phyloP scores from a whole-genome alignment of 176 grass and related monocot species.

The Calamus simplicifolius region DNA sequence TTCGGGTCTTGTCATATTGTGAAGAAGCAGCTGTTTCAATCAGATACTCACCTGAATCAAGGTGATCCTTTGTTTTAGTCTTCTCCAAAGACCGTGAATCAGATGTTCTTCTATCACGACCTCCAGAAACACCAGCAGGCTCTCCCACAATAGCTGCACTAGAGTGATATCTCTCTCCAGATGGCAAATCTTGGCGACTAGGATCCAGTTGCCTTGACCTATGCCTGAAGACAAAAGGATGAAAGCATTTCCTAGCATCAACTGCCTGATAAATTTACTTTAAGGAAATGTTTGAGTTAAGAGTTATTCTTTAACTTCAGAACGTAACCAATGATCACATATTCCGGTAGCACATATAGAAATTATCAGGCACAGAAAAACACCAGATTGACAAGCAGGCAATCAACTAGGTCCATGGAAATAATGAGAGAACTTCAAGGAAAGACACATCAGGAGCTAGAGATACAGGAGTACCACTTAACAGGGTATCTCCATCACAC shows the following conservation, averaged over 20 bases:
- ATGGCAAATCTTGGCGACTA: constrained; percentile 5
- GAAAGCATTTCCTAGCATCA: not conserved
- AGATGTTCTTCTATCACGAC: constrained; percentile 12
- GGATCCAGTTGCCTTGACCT: constrained; percentile 24
- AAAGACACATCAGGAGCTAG: too few species aligned
- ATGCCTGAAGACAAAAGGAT: constrained; percentile 22
- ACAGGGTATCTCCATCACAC: too few species aligned
- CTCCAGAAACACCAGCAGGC: constrained; percentile 14
- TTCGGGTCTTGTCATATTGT: constrained; percentile 26
- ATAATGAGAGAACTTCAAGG: too few species aligned
- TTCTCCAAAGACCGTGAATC: constrained; percentile 14
- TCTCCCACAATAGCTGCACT: constrained; percentile 2
- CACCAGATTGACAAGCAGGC: too few species aligned
- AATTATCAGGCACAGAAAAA: too few species aligned
- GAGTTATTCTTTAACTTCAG: too few species aligned
- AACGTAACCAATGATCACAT: too few species aligned
- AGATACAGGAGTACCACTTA: too few species aligned
- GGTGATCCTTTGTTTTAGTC: constrained; percentile 1
- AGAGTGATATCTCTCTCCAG: constrained; percentile 3
- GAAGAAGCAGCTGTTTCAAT: constrained; percentile 22
- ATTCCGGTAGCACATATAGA: too few species aligned
- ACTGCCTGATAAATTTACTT: not conserved
- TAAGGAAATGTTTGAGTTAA: too few species aligned
- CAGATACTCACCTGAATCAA: not conserved
- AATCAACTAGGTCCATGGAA: too few species aligned